These are phyloP conservation scores for Diaporthe sp. DNA, from an alignment of 2,329 filamentous ascomycete species.

Conservation along the genomic window DNA sequence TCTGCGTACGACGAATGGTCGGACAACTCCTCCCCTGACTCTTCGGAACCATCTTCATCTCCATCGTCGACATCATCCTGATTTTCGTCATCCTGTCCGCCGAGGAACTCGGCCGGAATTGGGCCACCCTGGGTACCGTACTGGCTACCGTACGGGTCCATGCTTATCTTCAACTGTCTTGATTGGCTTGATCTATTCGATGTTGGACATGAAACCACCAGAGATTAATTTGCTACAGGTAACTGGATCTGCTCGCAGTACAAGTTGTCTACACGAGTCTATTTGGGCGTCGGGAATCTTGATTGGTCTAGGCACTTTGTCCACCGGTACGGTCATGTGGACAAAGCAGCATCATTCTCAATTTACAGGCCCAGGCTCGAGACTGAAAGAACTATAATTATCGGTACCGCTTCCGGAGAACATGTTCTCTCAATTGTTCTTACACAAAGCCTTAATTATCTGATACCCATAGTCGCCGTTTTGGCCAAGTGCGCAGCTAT, in stretches of 20 bases:
- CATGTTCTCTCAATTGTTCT: neutral
- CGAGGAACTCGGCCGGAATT: no score
- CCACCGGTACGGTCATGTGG: no score
- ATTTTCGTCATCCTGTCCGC: neutral
- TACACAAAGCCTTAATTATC: neutral
- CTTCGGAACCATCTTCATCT: neutral
- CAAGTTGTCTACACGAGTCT: neutral
- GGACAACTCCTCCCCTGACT: neutral
- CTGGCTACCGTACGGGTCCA: neutral
- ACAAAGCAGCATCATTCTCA: neutral
- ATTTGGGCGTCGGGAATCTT: neutral
- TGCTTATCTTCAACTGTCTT: no score
- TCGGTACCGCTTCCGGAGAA: conserved; percentile 15
- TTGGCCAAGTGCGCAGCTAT: neutral
- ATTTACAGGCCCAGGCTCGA: neutral
- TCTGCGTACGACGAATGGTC: no score
- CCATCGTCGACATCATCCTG: neutral
- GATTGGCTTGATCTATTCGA: neutral
- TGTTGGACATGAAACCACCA: neutral
- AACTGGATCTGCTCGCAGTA: neutral
- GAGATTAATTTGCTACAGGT: neutral
- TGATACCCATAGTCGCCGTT: neutral
- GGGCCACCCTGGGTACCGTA: neutral
- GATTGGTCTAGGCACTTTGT: neutral
- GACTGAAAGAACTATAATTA: neutral